Evolutionary conservation across 2,329 filamentous ascomycete genomes (phyloP).

Genomic region (Xenoacremonium recifei): DNA sequence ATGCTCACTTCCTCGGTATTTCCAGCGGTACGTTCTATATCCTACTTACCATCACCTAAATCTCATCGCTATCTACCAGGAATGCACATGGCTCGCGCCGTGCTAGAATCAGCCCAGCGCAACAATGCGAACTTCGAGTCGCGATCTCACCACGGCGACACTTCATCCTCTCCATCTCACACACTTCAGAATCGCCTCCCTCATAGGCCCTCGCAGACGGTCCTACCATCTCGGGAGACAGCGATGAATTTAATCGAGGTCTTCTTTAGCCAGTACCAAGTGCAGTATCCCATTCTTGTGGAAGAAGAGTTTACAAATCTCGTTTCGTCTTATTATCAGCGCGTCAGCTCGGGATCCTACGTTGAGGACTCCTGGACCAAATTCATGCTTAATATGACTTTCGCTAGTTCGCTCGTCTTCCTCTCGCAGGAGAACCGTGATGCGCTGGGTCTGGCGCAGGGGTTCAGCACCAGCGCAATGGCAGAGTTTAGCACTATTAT

Average conservation of each 20-base stretch:
- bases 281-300: slow-evolving; percentile 20
- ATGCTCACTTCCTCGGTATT: slow-evolving; percentile 13
- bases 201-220: background rate
- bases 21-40: slow-evolving; percentile 5
- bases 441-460: slow-evolving; percentile 13
- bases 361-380: slow-evolving; percentile 9
- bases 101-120: slow-evolving; percentile 11
- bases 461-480: slow-evolving; percentile 16
- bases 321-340: slow-evolving; percentile 3
- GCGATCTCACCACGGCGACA: background rate
- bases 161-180: slow-evolving; percentile 3
- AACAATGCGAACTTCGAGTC: slow-evolving; percentile 10
- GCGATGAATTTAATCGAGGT: slow-evolving; percentile 17
- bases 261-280: slow-evolving; percentile 21
- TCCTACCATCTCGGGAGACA: slow-evolving; percentile 14
- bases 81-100: slow-evolving; percentile 12
- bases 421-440: slow-evolving; percentile 18
- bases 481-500: slow-evolving; percentile 16
- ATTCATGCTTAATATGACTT: slow-evolving; percentile 21
- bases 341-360: background rate
- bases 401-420: slow-evolving; percentile 16
- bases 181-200: slow-evolving; percentile 1
- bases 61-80: background rate
- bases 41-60: background rate
- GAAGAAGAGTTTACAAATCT: slow-evolving; percentile 13